Conservation (phyloP, 257 asterid genomes). For the Dorcoceras hygrometricum region DNA sequence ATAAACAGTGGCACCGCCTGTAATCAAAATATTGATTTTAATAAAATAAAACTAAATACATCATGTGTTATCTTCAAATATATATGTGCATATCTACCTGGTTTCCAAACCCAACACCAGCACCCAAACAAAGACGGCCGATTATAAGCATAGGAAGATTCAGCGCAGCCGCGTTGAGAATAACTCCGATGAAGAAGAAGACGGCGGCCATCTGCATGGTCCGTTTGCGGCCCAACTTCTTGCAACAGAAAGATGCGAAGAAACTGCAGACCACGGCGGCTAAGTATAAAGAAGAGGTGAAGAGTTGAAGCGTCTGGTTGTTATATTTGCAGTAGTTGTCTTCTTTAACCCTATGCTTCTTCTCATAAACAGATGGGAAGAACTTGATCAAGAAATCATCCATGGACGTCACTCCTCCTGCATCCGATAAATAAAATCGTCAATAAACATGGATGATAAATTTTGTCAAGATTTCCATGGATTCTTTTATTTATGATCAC, state of each 20-base stretch:
- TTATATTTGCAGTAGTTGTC: slow-evolving; percentile 42
- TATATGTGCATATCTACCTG: slow-evolving; percentile 30
- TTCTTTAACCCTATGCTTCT: slow-evolving; percentile 22
- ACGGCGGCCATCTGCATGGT: slow-evolving; percentile 33
- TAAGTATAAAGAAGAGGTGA: slow-evolving; percentile 39
- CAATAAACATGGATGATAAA: neutral
- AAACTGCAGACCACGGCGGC: slow-evolving; percentile 36
- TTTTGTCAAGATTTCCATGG: too few relatives aligned
- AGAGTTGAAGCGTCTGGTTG: slow-evolving; percentile 34
- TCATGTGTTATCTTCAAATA: neutral
- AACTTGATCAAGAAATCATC: slow-evolving; percentile 35
- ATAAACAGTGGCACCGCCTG: slow-evolving; percentile 48
- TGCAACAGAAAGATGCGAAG: slow-evolving; percentile 31
- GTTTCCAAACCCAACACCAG: slow-evolving; percentile 44
- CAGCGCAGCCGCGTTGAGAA: slow-evolving; percentile 23
- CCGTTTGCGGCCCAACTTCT: slow-evolving; percentile 27
- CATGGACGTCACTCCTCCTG: slow-evolving; percentile 45
- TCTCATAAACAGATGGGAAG: slow-evolving; percentile 30
- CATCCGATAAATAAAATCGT: neutral
- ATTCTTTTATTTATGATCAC: neutral
- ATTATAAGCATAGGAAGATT: slow-evolving; percentile 26
- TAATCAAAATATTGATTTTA: neutral
- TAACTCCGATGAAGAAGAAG: slow-evolving; percentile 32
- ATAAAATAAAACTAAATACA: neutral
- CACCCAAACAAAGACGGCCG: slow-evolving; percentile 38